Base-by-base conservation (phyloP, 2,329 filamentous ascomycete genomes). In the Cercospora berteroae region DNA sequence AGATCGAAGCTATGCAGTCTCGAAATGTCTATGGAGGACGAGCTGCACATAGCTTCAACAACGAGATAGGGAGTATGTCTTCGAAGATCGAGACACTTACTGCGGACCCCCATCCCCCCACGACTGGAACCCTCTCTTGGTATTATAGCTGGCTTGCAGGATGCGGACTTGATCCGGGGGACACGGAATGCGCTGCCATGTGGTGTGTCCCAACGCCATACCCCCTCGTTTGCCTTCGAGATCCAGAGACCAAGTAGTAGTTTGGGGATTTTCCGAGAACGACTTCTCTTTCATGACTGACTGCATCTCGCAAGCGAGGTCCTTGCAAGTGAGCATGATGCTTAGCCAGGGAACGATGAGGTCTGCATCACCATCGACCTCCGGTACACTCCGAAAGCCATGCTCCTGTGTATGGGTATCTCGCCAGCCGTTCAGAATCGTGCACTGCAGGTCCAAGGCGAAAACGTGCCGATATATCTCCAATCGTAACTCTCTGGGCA, bases 321-420 rank as follows among this genome's bases (percentile, higher is more conserved):
- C 63, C 29, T 66, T 69, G 61, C 70, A 72, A 25, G 66, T 69
- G n/a, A 67, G 66, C 64, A 69, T 68, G 23, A 72, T 60, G 18
- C 48, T 67, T 18, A 71, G 58, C 71, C 71, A 73, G 10, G 71
- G 68, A 10, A 73, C 42, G 13, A 39, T 42, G 33, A 72, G 55
- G n/a, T 18, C 25, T 18, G 65, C 59, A 50, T 65, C 44, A 5
- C 20, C 33, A 25, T 66, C 66, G 25, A 66, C 60, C 23, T 63
- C 65, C 5, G 70, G 71, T 5, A 71, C 63, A 60, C 82, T 80
- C 60, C 79, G 79, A 74, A 82, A 85, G 48, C 82, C 83, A 50
- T 69, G 39, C 36, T 66, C 33, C 12, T 42, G 29, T 29, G 59
- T 69, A 33, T 67, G 67, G 7, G 50, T 68, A 42, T 67, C 63